phyloP scores from a whole-genome alignment of 768 basidiomycete genomes.

The Rhizopogon salebrosus region DNA sequence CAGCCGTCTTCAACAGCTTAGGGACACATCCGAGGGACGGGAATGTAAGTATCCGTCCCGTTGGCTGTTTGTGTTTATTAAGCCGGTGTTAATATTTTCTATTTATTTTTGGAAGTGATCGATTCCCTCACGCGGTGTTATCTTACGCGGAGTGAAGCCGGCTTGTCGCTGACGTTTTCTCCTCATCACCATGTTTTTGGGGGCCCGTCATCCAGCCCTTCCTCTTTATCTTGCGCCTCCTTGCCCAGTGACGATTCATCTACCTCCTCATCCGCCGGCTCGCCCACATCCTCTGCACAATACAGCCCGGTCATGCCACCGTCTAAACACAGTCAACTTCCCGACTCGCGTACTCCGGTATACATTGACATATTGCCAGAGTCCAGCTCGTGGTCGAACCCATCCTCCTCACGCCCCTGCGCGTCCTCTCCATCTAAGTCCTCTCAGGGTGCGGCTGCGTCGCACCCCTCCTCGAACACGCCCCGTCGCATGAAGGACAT shows the following conservation, averaged over 20 bases:
- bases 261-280: constrained; percentile 14
- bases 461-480: constrained; percentile 14
- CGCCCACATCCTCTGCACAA: constrained; percentile 9
- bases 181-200: constrained; percentile 10
- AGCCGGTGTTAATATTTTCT: constrained; percentile 23
- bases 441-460: not conserved
- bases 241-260: constrained; percentile 12
- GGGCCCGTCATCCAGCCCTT: constrained; percentile 13
- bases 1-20: constrained; percentile 72
- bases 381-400: constrained; percentile 2
- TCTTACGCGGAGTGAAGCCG: constrained; percentile 20
- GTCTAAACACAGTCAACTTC: constrained; percentile 16
- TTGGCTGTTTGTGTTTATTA: constrained; percentile 12
- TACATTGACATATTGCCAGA: constrained; percentile 29
- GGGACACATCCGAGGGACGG: constrained; percentile 71
- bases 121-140: constrained; percentile 30
- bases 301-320: constrained; percentile 16
- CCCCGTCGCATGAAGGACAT: constrained; percentile 54
- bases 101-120: constrained; percentile 30
- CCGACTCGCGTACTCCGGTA: constrained; percentile 25
- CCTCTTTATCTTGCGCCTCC: constrained; percentile 20
- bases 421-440: not conserved
- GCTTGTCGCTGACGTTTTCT: constrained; percentile 15
- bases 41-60: constrained; percentile 43
- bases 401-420: not conserved